Evolutionary conservation across 495 filamentous ascomycete species (phyloP).

Genomic region (Talaromyces ruber): DNA sequence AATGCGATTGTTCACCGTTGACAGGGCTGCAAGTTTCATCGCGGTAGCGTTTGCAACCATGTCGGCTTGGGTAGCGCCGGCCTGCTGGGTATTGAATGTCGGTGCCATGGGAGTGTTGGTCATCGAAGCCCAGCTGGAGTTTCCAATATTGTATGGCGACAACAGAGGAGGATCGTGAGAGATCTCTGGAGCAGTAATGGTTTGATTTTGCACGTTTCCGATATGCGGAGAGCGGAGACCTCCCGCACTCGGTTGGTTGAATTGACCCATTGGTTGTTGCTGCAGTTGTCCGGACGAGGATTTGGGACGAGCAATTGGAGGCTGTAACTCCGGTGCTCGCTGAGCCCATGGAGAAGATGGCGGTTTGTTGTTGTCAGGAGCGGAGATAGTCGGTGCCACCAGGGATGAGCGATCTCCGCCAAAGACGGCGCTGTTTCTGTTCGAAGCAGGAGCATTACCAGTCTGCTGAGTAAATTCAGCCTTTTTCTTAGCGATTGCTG

Average conservation of each 20-base stretch:
- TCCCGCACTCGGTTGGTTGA: conserved; percentile 73
- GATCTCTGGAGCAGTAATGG: conserved; percentile 65
- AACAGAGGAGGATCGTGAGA: conserved; percentile 68
- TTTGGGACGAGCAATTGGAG: conserved; percentile 67
- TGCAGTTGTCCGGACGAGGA: conserved; percentile 70
- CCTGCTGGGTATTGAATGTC: conserved; percentile 58
- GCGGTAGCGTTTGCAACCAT: conserved; percentile 99
- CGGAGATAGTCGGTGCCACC: conserved; percentile 69
- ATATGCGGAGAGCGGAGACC: conserved; percentile 77
- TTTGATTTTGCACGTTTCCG: conserved; percentile 76
- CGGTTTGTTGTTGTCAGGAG: conserved; percentile 47
- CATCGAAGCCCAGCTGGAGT: conserved; percentile 97
- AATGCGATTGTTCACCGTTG: conserved; percentile 97
- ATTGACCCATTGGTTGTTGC: conserved; percentile 93
- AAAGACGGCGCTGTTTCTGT: conserved; percentile 83
- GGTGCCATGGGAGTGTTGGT: conserved; percentile 94
- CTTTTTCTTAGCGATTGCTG: conserved; percentile 95
- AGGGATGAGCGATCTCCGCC: conserved; percentile 76
- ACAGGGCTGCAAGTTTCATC: conserved; percentile 95
- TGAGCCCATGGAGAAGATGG: conserved; percentile 74
- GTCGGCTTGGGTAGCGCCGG: conserved; percentile 66
- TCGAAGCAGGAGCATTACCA: conserved; percentile 80
- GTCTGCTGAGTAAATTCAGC: conserved; percentile 93
- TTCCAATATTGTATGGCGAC: conserved; percentile 76
- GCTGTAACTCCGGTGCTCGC: conserved; percentile 43